Conservation (phyloP, 75 land plant species). For the Picea sitchensis region DNA sequence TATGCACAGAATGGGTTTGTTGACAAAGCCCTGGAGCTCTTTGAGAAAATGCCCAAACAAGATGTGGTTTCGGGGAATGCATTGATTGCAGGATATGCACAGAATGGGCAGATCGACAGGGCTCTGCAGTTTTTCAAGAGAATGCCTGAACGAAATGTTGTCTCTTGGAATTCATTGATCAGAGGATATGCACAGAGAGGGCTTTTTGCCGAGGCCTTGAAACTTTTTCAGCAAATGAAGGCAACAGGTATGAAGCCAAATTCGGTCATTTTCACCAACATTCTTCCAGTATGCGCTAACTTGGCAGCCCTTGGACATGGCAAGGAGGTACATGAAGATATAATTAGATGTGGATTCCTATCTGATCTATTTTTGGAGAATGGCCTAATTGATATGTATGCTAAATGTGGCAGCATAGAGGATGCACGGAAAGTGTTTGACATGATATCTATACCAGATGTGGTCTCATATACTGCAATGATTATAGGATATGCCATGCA, state of each 20-base stretch:
- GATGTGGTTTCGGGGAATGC: conserved; percentile 35
- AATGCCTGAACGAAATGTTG: conserved; percentile 30
- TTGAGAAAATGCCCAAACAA: conserved; percentile 26
- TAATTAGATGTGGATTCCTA: not conserved
- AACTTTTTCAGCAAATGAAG: conserved; percentile 27
- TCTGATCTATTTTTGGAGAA: conserved; percentile 7
- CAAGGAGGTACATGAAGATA: not conserved
- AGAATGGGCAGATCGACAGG: conserved; percentile 24
- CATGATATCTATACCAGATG: conserved; percentile 1
- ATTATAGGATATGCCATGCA: conserved; percentile 19
- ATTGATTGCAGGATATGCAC: conserved; percentile 32
- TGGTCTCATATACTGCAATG: conserved; percentile 27
- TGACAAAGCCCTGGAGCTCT: conserved; percentile 40
- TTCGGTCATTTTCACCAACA: not conserved
- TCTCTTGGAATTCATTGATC: conserved; percentile 48
- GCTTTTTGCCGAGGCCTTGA: conserved; percentile 5
- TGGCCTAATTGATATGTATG: conserved; percentile 19
- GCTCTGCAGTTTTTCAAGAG: conserved; percentile 23
- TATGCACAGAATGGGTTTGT: conserved; percentile 36
- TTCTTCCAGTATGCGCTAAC: not conserved
- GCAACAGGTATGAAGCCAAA: conserved; percentile 3
- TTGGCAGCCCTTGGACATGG: not conserved
- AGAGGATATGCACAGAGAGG: conserved; percentile 31
- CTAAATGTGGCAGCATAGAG: conserved; percentile 11
- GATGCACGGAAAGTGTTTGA: conserved; percentile 18